Evolutionary conservation across 805 yeast species (phyloP).

Genomic region (Candida vartiovaarae): DNA sequence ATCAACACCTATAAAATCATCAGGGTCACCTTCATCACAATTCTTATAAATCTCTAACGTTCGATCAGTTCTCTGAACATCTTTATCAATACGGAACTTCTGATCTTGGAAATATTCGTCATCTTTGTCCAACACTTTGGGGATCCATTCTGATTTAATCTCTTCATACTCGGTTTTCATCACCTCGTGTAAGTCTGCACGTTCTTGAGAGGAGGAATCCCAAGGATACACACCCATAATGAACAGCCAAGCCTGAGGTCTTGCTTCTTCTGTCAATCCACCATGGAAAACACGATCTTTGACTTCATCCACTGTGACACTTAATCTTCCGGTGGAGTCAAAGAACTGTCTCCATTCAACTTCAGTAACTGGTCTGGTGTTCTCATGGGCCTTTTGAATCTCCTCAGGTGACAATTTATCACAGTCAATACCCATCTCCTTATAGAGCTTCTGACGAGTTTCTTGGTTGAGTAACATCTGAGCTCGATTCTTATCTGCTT

Average conservation of each 20-base stretch:
- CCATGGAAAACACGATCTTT: slow-evolving; percentile 86
- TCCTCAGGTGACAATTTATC: slow-evolving; percentile 51
- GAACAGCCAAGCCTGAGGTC: slow-evolving; percentile 82
- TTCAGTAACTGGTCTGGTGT: slow-evolving; percentile 58
- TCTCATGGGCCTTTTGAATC: slow-evolving; percentile 46
- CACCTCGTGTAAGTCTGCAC: slow-evolving; percentile 50
- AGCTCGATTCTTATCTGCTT: slow-evolving; percentile 57
- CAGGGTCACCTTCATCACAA: slow-evolving; percentile 27
- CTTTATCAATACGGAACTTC: slow-evolving; percentile 83
- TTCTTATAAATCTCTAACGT: slow-evolving; percentile 54
- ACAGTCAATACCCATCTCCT: slow-evolving; percentile 55
- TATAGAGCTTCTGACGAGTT: slow-evolving; percentile 44
- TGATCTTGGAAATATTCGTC: slow-evolving; percentile 86
- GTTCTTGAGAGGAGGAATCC: slow-evolving; percentile 70
- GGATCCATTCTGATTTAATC: slow-evolving; percentile 67
- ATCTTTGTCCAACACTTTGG: slow-evolving; percentile 37
- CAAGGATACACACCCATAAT: slow-evolving; percentile 81
- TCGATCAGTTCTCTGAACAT: slow-evolving; percentile 87
- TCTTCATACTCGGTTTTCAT: slow-evolving; percentile 53
- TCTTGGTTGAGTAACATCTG: slow-evolving; percentile 52
- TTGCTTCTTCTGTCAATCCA: slow-evolving; percentile 52
- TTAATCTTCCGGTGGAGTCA: slow-evolving; percentile 67
- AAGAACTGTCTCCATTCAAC: slow-evolving; percentile 84
- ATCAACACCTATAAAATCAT: slow-evolving; percentile 20
- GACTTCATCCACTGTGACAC: slow-evolving; percentile 68